Conservation (phyloP, 2,329 filamentous ascomycete species). For the Cytospora leucostoma region DNA sequence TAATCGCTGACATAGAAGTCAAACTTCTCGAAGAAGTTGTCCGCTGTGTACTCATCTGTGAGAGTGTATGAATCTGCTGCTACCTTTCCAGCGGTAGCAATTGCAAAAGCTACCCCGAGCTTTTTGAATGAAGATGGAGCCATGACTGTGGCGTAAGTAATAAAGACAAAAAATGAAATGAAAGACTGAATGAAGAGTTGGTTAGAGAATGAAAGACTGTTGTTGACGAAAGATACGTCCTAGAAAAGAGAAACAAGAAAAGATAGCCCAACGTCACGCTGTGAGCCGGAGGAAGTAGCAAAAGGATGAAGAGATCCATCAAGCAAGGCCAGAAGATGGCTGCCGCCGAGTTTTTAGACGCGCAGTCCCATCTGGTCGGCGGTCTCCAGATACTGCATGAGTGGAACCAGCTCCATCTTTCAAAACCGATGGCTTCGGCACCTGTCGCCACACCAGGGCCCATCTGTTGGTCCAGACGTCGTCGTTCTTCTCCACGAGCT, state of each 20-base stretch:
- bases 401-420: constrained; percentile 12
- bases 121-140: constrained; percentile 22
- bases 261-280: constrained; percentile 12
- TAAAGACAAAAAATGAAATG: neutral
- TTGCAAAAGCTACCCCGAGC: constrained; percentile 23
- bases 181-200: constrained; percentile 9
- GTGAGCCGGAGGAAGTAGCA: constrained; percentile 14
- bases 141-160: constrained; percentile 12
- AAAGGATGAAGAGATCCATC: constrained; percentile 14
- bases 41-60: constrained; percentile 19
- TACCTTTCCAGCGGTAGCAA: constrained; percentile 18
- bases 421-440: constrained; percentile 9
- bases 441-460: neutral
- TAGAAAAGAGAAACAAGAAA: constrained; percentile 19
- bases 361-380: constrained; percentile 14
- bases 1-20: constrained; percentile 38
- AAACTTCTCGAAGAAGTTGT: constrained; percentile 53
- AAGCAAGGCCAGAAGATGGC: constrained; percentile 9
- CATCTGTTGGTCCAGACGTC: constrained; percentile 11
- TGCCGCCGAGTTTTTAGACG: constrained; percentile 23
- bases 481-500: constrained; percentile 5
- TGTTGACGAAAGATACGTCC: constrained; percentile 19
- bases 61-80: constrained; percentile 21
- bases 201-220: constrained; percentile 19
- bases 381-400: constrained; percentile 18